Base-by-base conservation (phyloP, 257 asterid genomes). In the Datura wrightii region DNA sequence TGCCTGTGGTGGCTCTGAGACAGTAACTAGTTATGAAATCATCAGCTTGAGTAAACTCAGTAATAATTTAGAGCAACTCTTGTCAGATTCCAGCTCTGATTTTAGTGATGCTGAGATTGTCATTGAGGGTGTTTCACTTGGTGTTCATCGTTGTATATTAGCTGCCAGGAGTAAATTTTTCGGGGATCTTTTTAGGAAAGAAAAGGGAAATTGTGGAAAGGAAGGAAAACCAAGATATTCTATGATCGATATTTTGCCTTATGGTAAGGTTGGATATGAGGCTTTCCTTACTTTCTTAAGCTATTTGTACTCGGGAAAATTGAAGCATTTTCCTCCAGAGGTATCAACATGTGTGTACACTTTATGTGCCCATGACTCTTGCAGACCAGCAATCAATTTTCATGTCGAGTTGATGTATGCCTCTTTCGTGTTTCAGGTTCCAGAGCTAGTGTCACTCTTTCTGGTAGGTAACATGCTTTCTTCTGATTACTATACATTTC, bases 371-470 rank as follows among this genome's bases (percentile, higher is more conserved):
- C 98, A 93, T 72, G 94, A 90, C 50, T 91, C 89, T 2, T 94
- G 98, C 67, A 79, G 93, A 44, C 95, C 98, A 53, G 94, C 94
- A 37, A 87, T 94, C 58, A 85, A 86, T 76, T 91, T 92, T 87
- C 90, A 85, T 13, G 93, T 94, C 14, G 97, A 92, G 71, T 82
- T 94, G 87, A 92, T 90, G 95, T 92, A 88, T 89, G 96, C 93
- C 5, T 91, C 97, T 3, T 69, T 88, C 5, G 82, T 91, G 79
- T 93, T 92, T 84, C 94, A 89, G 86, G 89, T 93, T 19, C 53
- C 92, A 0, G 97, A 93, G 90, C 93, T 92, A 11, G 94, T 89
- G 46, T 92, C 95, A 13, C 92, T 92, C 84, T 91, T 89, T 88
- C 91, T 91, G 96, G 97, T 92, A 82, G 63, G 74, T 50, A 50